A percentile compares a stretch with the other conserved stretches of the same genome.
Conservation (phyloP, 2,329 filamentous ascomycete genomes). For the Colletotrichum trifolii region DNA sequence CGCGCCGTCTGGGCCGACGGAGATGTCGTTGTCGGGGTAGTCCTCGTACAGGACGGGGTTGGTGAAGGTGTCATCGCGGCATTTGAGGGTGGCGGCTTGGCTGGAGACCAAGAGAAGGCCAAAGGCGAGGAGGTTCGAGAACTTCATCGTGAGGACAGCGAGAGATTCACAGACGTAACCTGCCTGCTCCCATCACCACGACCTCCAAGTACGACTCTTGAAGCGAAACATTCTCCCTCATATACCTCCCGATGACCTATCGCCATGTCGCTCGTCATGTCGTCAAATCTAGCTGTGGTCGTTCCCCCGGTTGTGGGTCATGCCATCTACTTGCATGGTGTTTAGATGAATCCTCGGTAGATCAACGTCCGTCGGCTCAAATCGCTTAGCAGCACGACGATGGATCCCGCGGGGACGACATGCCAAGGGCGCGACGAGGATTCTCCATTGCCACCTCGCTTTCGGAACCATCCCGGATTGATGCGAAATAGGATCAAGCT, state of each 20-base stretch:
- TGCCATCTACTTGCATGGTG: conserved; percentile 3
- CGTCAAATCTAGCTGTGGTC: not conserved
- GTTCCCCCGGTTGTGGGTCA: not conserved
- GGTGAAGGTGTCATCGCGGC: conserved; percentile 45
- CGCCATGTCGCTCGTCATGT: not conserved
- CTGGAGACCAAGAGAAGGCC: not conserved
- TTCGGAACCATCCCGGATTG: conserved; percentile 4
- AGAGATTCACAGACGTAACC: no score
- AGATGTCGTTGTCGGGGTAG: conserved; percentile 65
- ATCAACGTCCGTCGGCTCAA: conserved; percentile 18
- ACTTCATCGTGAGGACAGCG: not conserved
- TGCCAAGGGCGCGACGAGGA: conserved; percentile 5
- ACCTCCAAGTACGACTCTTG: not conserved
- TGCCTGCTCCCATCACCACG: not conserved
- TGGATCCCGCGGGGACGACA: not conserved
- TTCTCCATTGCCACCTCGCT: conserved; percentile 14
- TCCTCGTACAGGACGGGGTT: conserved; percentile 68
- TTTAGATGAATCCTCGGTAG: not conserved
- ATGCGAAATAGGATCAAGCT: conserved; percentile 2
- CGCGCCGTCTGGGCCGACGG: conserved; percentile 58
- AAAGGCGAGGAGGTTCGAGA: not conserved
- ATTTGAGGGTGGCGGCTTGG: not conserved
- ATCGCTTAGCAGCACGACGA: conserved; percentile 1
- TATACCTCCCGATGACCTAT: not conserved
- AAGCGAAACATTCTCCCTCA: not conserved